Conservation (phyloP, 306 rosid genomes). For the Sphenostylis stenocarpa region DNA sequence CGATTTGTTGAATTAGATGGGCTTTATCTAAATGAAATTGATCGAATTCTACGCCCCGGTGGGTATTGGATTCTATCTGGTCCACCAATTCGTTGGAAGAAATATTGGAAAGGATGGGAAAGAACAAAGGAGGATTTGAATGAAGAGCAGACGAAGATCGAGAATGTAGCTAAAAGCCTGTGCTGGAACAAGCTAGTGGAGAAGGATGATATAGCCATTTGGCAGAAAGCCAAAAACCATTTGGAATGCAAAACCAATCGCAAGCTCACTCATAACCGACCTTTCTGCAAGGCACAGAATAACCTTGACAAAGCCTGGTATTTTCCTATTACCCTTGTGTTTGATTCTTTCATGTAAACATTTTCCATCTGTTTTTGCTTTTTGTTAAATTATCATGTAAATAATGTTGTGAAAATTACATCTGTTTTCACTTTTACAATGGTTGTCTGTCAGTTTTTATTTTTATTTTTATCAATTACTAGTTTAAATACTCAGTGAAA, state of each 20-base stretch:
- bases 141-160: slow-evolving; percentile 62
- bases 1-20: slow-evolving; percentile 49
- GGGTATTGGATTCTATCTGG: slow-evolving; percentile 88
- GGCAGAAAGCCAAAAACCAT: slow-evolving; percentile 80
- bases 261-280: slow-evolving; percentile 32
- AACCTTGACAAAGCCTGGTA: slow-evolving; percentile 71
- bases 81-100: slow-evolving; percentile 72
- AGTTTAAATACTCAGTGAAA: neutral
- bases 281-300: slow-evolving; percentile 52
- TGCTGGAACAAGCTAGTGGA: slow-evolving; percentile 73
- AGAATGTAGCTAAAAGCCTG: slow-evolving; percentile 65
- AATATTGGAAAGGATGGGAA: slow-evolving; percentile 69
- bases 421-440: too few species aligned
- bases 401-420: too few species aligned
- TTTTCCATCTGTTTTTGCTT: neutral
- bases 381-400: neutral
- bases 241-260: slow-evolving; percentile 49
- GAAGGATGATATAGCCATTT: slow-evolving; percentile 70
- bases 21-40: slow-evolving; percentile 61
- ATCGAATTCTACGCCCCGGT: slow-evolving; percentile 70
- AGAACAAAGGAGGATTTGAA: slow-evolving; percentile 71
- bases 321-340: neutral
- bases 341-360: neutral
- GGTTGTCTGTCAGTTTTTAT: too few species aligned
- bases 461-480: too few species aligned